Conservation (phyloP, 768 basidiomycete genomes). For the Trametes meyenii region DNA sequence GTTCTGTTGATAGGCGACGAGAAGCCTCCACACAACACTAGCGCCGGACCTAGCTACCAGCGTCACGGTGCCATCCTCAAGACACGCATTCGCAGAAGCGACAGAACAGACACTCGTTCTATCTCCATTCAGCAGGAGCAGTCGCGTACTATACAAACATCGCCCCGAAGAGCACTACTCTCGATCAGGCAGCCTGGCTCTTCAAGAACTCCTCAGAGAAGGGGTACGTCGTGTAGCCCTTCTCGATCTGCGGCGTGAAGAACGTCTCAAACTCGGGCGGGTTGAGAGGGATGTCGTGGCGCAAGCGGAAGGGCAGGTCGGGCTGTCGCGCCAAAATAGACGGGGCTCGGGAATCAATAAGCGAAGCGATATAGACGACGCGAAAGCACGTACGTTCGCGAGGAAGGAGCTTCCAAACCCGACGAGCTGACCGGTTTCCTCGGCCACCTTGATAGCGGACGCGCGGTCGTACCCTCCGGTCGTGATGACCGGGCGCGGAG, state of each 20-base stretch:
- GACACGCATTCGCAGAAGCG: no score
- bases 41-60: no score
- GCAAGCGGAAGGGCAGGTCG: slow-evolving; percentile 43
- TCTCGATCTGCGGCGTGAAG: slow-evolving; percentile 35
- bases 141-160: no score
- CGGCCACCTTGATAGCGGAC: slow-evolving; percentile 25
- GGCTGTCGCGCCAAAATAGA: slow-evolving; percentile 36
- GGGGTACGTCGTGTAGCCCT: slow-evolving; percentile 32
- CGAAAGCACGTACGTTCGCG: slow-evolving; percentile 32
- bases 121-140: no score
- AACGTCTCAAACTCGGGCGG: slow-evolving; percentile 41
- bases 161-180: no score
- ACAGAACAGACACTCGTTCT: no score
- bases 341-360: neutral
- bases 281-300: slow-evolving; percentile 38
- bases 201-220: slow-evolving; percentile 19
- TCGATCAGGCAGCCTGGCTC: neutral
- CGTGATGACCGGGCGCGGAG: slow-evolving; percentile 28
- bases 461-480: slow-evolving; percentile 30
- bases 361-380: neutral
- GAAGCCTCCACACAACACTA: no score
- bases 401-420: slow-evolving; percentile 33
- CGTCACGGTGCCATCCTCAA: no score
- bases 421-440: slow-evolving; percentile 29
- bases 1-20: no score